Evolutionary conservation across 1,284 basidiomycete genomes (phyloP), one percentile per base, ranked within the genome.

Genomic region (Filobasidium uniguttulatum): DNA sequence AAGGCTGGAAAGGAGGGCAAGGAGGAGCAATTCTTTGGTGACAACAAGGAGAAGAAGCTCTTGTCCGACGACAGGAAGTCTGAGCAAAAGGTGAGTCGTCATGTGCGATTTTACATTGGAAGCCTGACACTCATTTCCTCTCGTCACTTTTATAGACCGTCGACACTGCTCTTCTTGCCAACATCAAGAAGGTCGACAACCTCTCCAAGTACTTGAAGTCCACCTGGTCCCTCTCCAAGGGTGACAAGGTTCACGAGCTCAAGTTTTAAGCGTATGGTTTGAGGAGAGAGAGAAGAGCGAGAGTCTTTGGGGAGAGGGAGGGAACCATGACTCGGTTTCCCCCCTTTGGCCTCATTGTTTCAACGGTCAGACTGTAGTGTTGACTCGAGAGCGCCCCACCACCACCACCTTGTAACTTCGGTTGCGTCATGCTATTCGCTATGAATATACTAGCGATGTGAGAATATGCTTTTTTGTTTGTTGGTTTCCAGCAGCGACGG

Each of bases 1-100:
- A 72, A 78, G 60, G 83, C 85, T 71, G 75, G 75, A 54, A 73
- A 80, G 56, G 66, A 72, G 56, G 83, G 85, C 56, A 89, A 90
- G 62, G 90, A 96, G 76, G 84, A 83, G 64, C 89, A 94, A 70
- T 93, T 94, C 77, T 98, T 97, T 71, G 81, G 82, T 63, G 87
- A 86, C 63, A 90, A 85, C 65, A 85, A 90, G 76, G 89, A 89
- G 75, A 98, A 94, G 79, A 85, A 86, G 69, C 73, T 84, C 31
- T 82, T 91, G 73, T 81, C 91, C 40, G 86, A 84, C 68, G 79
- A 83, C 68, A 91, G 88, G 78, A 81, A 85, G 54, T 77, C 80
- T 49, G 88, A 91, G 73, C 94, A 98, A 77, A 97, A 96, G 79
- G 77, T 75, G 59, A 34, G 64, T 56, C 19, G n/a, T 20, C 29